Evolutionary conservation across 352 stramenopile genomes (phyloP), one percentile per base, ranked within the genome.

Genomic region (Blastocystis sp.): DNA sequence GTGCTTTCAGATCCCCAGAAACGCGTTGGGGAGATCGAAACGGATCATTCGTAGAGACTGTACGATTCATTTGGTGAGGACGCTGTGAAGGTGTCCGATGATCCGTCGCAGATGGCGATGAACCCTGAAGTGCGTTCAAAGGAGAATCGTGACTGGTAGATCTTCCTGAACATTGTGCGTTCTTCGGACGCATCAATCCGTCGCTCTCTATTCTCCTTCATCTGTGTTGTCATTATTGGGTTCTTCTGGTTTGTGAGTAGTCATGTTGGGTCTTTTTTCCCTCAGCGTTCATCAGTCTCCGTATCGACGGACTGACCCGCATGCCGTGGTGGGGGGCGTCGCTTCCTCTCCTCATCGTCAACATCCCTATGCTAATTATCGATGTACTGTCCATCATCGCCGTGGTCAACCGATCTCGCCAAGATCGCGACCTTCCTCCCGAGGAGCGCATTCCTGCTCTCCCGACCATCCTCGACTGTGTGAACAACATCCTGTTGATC

Each of bases 1-100:
- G 75, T 85, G 16, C 32, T 85, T 24, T 85, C 75, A 1, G 75
- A 85, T 75, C 29, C 75, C 3, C 32, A 56, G n/a, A 85, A 85
- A n/a, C 53, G 75, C 16, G 75, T 81, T 40, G n/a, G 1, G 29
- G 9, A 21, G 21, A 49, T 7, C n/a, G 29, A 38, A 29, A 24
- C 21, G 9, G 7, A 44, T 81, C 4, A 44, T 11, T 18, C 21
- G 14, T 81, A 81, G 69, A 4, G 40, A 36, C 44, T 81, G 42
- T 81, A 81, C 48, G 69, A 81, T 42, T 18, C 4, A 27, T n/a
- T 81, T 48, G 69, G 69, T 44, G 48, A 81, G 48, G 69, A 81
- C 9, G 69, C 48, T 24, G 69, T 81, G 24, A 64, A 61, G n/a
- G 56, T 64, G 49, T 27, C 48, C 16, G 69, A 81, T 42, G 48